These are phyloP conservation scores for Marasmius sp. DNA, from an alignment of 1,284 basidiomycete species.

Conservation along the genomic window DNA sequence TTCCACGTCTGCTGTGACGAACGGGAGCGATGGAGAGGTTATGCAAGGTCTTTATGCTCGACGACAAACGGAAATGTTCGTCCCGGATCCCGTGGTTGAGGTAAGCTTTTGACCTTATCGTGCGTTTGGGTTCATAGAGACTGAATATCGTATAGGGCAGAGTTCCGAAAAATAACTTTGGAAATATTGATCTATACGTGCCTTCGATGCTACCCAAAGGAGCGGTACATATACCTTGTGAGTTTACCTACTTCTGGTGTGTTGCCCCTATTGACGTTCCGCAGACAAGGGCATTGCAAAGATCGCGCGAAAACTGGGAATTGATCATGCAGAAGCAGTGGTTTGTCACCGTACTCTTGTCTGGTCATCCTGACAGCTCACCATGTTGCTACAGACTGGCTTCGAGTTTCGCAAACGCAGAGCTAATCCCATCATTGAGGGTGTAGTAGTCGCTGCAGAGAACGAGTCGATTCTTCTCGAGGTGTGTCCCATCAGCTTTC, in stretches of 20 bases:
- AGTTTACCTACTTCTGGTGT: slow-evolving; percentile 18
- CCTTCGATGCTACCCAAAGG: slow-evolving; percentile 93
- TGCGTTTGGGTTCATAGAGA: slow-evolving; percentile 3
- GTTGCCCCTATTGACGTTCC: neutral
- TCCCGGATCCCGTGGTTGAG: slow-evolving; percentile 78
- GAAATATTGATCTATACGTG: slow-evolving; percentile 96
- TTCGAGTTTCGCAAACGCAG: slow-evolving; percentile 95
- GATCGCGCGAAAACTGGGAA: slow-evolving; percentile 82
- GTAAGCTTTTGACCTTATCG: slow-evolving; percentile 44
- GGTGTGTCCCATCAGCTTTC: slow-evolving; percentile 38
- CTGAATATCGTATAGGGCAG: slow-evolving; percentile 61
- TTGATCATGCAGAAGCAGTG: slow-evolving; percentile 94
- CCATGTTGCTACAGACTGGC: slow-evolving; percentile 57
- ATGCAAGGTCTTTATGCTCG: slow-evolving; percentile 89
- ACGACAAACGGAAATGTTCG: slow-evolving; percentile 84
- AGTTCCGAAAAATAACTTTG: slow-evolving; percentile 94
- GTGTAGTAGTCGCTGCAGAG: slow-evolving; percentile 86
- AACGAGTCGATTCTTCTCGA: slow-evolving; percentile 78
- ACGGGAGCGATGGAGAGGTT: slow-evolving; percentile 44
- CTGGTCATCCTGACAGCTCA: slow-evolving; percentile 16
- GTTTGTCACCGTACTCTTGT: slow-evolving; percentile 41
- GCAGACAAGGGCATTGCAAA: slow-evolving; percentile 87
- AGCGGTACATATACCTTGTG: slow-evolving; percentile 88
- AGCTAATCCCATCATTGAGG: slow-evolving; percentile 83
- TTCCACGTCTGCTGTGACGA: slow-evolving; percentile 27